Base-by-base conservation (phyloP, 257 asterid genomes). In the Avicennia marina region DNA sequence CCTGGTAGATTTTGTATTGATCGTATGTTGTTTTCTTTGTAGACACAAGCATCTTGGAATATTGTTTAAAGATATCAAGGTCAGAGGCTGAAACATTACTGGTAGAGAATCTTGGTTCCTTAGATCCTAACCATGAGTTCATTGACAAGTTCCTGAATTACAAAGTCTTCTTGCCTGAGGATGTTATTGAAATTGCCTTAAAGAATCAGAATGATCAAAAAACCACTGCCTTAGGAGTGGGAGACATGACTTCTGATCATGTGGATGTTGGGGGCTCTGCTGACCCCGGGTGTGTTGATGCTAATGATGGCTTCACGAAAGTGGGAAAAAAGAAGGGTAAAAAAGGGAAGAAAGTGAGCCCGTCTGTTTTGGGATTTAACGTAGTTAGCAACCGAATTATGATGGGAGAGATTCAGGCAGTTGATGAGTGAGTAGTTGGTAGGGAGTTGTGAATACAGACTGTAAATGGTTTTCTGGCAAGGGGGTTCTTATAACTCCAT, bases 391-490 rank as follows among this genome's bases (percentile, higher is more conserved):
- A 83, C 77, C 75, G 98, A 65, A 91, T 91, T 62, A 89, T 93
- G 99, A 93, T 75, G 97, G 99, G 99, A 21, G 99, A 93, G 85
- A 93, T 89, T 75, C 97, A 93, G 85, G 65, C 85, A 0, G 50
- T 78, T 12, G 97, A 93, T 25, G 97, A 89, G 50, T 89, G 69
- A 75, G 62, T 49, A 24, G 31, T 39, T 39, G 2, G 20, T 47
- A 52, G 67, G 66, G 40, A 58, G 25, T 2, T 74, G 95, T 87
- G 82, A 67, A 80, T 86, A 82, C 80, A 21, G 70, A 62, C 71
- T 75, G 88, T 81, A 84, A 65, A 71, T 82, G 78, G 32, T 50
- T 55, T 22, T 43, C 6, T n/a, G n/a, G n/a, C 51, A 47, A 65
- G 18, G 61, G 2, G 63, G 76, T 27, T 51, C 71, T 69, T 76